Base-by-base conservation (phyloP, 345 rosid species). In the Ceriops tagal region DNA sequence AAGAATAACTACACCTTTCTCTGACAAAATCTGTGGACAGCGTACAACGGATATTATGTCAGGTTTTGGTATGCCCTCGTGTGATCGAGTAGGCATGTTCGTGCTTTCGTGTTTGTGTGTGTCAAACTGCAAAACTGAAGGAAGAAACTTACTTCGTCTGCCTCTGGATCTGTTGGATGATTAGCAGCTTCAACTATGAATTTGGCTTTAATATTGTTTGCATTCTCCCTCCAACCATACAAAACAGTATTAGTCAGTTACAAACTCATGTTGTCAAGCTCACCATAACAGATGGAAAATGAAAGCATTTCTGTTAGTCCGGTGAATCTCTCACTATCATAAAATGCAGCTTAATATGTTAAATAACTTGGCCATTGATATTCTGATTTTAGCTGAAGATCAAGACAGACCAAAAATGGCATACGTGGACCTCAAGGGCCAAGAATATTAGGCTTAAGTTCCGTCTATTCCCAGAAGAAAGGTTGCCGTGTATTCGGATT, bases 111-210 rank as follows among this genome's bases (percentile, higher is more conserved):
- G 49, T 15, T 13, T 21, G 61, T 64, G 22, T 60, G 26, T 55
- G 32, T 53, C 10, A 13, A 75, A 71, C 19, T 58, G 31, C 49
- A 55, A 31, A 75, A 61, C 59, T 34, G 2, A 49, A 55, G 8
- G 32, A 70, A 64, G 28, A 37, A 64, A 64, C 80, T 49, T 55
- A 93, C 98, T 96, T 90, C 92, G 18, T 95, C 99, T 3, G 96
- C 99, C 30, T 95, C 96, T 1, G 97, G 99, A 71, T 95, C 99
- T 21, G 99, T 92, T 20, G 99, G 99, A 74, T 95, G 99, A 75
- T 95, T 95, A 15, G 97, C 96, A 60, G 93, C 97, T 87, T 95
- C 96, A 11, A 95, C 69, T 24, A 92, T 92, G 58, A 86, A 95
- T 72, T 92, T 92, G 47, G 97, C 96, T 82, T 85, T 95, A 16